A percentile compares a stretch with the other conserved stretches of the same genome.
Conservation (phyloP, 352 stramenopile species). For the Phytophthora chlamydospora region DNA sequence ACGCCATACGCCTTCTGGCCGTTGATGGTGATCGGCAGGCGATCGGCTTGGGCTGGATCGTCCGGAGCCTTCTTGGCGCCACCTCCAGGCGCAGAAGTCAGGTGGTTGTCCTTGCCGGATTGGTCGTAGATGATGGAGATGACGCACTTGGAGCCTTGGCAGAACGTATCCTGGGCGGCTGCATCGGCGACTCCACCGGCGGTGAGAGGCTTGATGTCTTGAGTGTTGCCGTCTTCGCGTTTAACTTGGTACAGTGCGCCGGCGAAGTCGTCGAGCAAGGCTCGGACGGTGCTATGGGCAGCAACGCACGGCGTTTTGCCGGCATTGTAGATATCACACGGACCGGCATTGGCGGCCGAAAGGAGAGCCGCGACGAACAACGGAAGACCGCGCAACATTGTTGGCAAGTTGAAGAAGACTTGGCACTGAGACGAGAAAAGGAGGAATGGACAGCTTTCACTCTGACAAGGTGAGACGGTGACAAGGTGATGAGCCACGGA, state of each 20-base stretch:
- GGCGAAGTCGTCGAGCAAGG: conserved; percentile 13
- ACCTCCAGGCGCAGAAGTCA: conserved; percentile 25
- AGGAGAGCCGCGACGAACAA: conserved; percentile 21
- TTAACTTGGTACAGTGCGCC: conserved; percentile 30
- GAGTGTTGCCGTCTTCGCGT: conserved; percentile 16
- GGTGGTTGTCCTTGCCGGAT: conserved; percentile 29
- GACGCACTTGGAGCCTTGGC: conserved; percentile 15
- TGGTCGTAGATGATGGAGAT: conserved; percentile 37
- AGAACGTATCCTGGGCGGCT: conserved; percentile 26
- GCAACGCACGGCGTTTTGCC: conserved; percentile 28
- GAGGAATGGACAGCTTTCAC: conserved; percentile 10
- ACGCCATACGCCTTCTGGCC: conserved; percentile 24
- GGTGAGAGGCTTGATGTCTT: conserved; percentile 17
- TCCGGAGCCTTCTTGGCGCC: conserved; percentile 28
- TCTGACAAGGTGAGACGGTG: no score
- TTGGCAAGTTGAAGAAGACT: neutral
- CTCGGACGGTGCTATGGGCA: conserved; percentile 32
- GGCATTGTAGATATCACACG: conserved; percentile 31
- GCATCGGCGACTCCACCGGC: conserved; percentile 22
- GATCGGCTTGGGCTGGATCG: conserved; percentile 16
- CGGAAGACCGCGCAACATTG: conserved; percentile 24
- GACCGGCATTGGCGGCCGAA: conserved; percentile 10
- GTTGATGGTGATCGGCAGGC: conserved; percentile 20
- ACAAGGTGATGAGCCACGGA: no score
- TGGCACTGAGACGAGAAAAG: conserved; percentile 6